These are phyloP conservation scores for Pulveroboletus sp. DNA, from an alignment of 768 basidiomycete species.

Conservation along the genomic window DNA sequence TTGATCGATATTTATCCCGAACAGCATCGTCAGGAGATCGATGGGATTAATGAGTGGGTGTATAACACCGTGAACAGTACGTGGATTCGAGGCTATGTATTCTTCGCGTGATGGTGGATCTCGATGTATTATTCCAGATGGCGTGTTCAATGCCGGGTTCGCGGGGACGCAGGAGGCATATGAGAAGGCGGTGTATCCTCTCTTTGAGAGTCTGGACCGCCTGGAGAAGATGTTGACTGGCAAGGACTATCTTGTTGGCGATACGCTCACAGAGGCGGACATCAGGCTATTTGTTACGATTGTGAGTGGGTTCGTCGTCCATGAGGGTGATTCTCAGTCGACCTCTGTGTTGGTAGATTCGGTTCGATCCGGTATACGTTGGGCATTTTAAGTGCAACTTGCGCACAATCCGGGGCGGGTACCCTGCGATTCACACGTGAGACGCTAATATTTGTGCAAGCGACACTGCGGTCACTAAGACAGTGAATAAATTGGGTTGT, in stretches of 20 bases:
- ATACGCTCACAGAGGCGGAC: slow-evolving; percentile 79
- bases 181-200: slow-evolving; percentile 61
- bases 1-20: slow-evolving; percentile 76
- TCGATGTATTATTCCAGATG: slow-evolving; percentile 42
- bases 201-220: slow-evolving; percentile 78
- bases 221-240: slow-evolving; percentile 73
- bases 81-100: slow-evolving; percentile 20
- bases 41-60: slow-evolving; percentile 80
- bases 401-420: slow-evolving; percentile 78
- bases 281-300: slow-evolving; percentile 91
- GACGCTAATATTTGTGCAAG: not conserved
- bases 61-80: slow-evolving; percentile 81
- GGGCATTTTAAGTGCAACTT: slow-evolving; percentile 95
- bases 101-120: not conserved
- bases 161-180: slow-evolving; percentile 80
- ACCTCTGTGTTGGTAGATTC: slow-evolving; percentile 44
- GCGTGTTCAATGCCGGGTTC: slow-evolving; percentile 89
- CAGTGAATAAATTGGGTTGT: not conserved
- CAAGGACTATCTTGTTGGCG: slow-evolving; percentile 83
- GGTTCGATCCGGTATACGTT: slow-evolving; percentile 88
- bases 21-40: slow-evolving; percentile 68
- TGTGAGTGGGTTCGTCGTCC: slow-evolving; percentile 39
- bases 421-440: slow-evolving; percentile 71
- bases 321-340: not conserved
- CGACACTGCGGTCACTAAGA: not conserved